Percentiles rank a stretch among this genome's conserved stretches.
Conservation (phyloP, 257 asterid species). For the Gardenia jasminoides region DNA sequence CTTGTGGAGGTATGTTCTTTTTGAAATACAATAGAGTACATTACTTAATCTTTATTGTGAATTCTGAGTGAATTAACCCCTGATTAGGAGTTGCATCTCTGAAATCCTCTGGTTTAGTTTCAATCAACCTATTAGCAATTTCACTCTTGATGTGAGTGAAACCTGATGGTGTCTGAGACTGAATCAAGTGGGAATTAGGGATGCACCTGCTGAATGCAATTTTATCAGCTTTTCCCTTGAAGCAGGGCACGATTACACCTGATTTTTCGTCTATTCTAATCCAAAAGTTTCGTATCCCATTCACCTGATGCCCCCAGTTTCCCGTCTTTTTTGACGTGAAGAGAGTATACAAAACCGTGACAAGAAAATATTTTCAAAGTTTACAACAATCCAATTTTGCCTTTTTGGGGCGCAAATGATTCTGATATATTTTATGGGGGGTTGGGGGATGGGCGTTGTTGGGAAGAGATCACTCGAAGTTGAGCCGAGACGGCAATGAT, state of each 20-base stretch:
- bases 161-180: constrained; percentile 7
- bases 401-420: neutral
- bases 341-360: neutral
- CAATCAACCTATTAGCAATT: constrained; percentile 6
- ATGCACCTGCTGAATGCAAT: neutral
- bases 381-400: neutral
- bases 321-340: too few relatives aligned
- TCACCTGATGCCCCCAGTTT: neutral
- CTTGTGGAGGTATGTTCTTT: constrained; percentile 56
- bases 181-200: neutral
- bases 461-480: neutral
- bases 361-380: neutral
- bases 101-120: constrained; percentile 13
- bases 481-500: neutral
- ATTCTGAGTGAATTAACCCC: constrained; percentile 19
- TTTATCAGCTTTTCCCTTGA: neutral
- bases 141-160: neutral
- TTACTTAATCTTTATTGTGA: constrained; percentile 11
- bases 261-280: neutral
- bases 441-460: too few relatives aligned
- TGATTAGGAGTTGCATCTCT: constrained; percentile 14
- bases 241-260: neutral
- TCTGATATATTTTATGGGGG: too few relatives aligned
- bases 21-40: neutral
- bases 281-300: neutral